Evolutionary conservation across 441 rosid species (phyloP).

Genomic region (Melastoma candidum): DNA sequence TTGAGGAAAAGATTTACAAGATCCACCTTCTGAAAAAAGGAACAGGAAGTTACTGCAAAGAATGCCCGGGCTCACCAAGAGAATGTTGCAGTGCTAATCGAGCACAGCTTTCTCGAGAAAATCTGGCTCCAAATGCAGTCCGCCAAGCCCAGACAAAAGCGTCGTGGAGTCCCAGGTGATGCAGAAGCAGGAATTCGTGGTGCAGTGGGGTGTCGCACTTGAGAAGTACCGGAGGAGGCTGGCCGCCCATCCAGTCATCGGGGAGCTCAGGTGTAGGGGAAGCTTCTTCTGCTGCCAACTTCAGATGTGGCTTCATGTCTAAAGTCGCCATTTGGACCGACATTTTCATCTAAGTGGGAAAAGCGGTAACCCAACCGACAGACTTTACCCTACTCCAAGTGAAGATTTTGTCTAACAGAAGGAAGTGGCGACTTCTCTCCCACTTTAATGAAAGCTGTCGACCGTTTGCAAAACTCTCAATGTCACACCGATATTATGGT

Average conservation of each 20-base stretch:
- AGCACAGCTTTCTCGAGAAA: too few species aligned
- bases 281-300: conserved; percentile 46
- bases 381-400: too few species aligned
- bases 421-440: too few species aligned
- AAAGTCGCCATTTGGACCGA: not conserved
- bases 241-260: conserved; percentile 54
- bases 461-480: too few species aligned
- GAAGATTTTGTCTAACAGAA: too few species aligned
- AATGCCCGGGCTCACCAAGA: conserved; percentile 73
- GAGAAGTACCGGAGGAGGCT: conserved; percentile 73
- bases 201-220: conserved; percentile 69
- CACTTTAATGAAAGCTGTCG: too few species aligned
- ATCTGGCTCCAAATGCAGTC: conserved; percentile 7
- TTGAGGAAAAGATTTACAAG: conserved; percentile 89
- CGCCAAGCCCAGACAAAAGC: conserved; percentile 77
- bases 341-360: too few species aligned
- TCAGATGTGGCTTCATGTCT: conserved; percentile 59
- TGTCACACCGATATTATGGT: too few species aligned
- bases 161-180: conserved; percentile 85
- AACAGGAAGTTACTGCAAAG: conserved; percentile 88
- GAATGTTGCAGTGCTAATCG: conserved; percentile 26
- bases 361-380: too few species aligned
- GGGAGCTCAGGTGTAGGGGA: conserved; percentile 65
- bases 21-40: conserved; percentile 83
- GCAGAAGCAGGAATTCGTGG: conserved; percentile 89